Evolutionary conservation across 2,329 filamentous ascomycete species (phyloP), one percentile per base, ranked within the genome.

Genomic region (Rutstroemia sp.): DNA sequence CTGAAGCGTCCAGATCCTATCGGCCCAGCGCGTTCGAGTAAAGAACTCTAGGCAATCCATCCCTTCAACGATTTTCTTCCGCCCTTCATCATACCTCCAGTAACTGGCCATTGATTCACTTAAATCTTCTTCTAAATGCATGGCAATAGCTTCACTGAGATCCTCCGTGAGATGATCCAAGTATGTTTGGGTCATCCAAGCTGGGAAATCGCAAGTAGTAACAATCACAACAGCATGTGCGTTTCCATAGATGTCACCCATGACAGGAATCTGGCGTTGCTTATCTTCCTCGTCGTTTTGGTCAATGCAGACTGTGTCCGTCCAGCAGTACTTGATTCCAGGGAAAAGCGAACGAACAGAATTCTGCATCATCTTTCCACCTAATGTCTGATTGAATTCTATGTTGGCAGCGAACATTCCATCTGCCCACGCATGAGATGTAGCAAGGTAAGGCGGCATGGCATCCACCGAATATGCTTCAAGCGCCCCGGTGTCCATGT

Each of bases 231-330:
- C 54, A 8, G 30, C 45, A 10, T 49, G 23, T 4, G 60, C 56
- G 14, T 49, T 50, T 4, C 40, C 25, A 19, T 61, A 61, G 21
- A 61, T 60, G 12, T 42, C 30, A 23, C 53, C 49, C 60, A 61
- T 61, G 12, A 60, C 34, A 17, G 51, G 47, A 30, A 61, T 56
- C 36, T 61, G 60, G 12, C 38, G 23, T 3, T 38, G 48, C 23
- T 58, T 61, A 5, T 61, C 60, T 9, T 44, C 36, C 14, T 46
- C 44, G 10, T 58, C 50, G 17, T 50, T 39, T 23, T 61, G 60
- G 45, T 61, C 51, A 40, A 61, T 61, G 30, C 60, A 61, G 16
- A 58, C 46, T 8, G 48, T 54, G 40, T 61, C 60, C 17, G 58
- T 50, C 56, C 58, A 61, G 53, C 44, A 49, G 23, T 46, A 54